A percentile compares a stretch with the other conserved stretches of the same genome.
These are phyloP conservation scores for Cordia subcordata DNA, from an alignment of 257 asterid genomes.

Conservation along the genomic window DNA sequence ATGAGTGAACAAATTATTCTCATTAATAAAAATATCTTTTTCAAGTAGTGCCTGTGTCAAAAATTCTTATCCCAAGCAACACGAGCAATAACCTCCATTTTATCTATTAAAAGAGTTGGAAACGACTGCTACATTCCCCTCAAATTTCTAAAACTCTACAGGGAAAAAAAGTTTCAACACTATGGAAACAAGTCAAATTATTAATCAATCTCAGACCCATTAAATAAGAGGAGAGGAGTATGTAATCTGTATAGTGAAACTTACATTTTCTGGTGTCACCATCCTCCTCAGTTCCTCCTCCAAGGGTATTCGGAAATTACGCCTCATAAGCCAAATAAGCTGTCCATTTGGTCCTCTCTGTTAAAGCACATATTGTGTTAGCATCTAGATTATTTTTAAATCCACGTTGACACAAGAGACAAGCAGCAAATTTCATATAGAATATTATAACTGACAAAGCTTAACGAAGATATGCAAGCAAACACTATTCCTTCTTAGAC, in stretches of 20 bases:
- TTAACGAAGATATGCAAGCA: background rate
- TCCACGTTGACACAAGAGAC: background rate
- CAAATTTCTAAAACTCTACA: no score
- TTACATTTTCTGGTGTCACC: slow-evolving; percentile 95
- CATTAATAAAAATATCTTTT: no score
- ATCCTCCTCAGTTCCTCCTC: slow-evolving; percentile 97
- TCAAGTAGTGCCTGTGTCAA: no score
- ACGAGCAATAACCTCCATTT: no score
- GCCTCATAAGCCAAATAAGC: slow-evolving; percentile 77
- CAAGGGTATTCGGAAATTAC: slow-evolving; percentile 81
- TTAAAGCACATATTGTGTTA: slow-evolving; percentile 5
- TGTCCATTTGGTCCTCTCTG: slow-evolving; percentile 82
- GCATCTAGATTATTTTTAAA: background rate
- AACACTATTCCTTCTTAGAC: background rate
- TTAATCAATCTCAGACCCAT: background rate
- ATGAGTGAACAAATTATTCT: no score
- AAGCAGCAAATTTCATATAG: slow-evolving; percentile 9
- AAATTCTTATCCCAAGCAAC: no score
- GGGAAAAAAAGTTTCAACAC: no score
- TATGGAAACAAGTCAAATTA: background rate
- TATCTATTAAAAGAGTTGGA: no score
- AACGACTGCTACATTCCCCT: no score
- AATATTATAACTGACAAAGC: slow-evolving; percentile 1
- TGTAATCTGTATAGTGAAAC: slow-evolving; percentile 17
- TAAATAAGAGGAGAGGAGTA: slow-evolving; percentile 8